Conservation (phyloP, 306 rosid genomes). For the Luffa acutangula region DNA sequence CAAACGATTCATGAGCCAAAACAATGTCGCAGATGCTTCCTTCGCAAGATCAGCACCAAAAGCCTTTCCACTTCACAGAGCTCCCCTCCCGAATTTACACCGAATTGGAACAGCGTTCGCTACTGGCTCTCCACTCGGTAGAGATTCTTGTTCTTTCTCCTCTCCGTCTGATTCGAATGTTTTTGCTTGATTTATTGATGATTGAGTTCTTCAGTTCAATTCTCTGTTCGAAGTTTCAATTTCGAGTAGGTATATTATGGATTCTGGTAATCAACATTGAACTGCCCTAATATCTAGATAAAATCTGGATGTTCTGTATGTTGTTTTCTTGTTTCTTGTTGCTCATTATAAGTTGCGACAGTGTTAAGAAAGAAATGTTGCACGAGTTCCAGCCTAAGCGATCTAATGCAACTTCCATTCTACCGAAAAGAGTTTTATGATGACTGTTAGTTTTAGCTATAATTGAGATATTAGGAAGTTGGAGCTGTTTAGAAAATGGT, state of each 20-base stretch:
- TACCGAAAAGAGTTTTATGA: background rate
- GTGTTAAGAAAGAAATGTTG: background rate
- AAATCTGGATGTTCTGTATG: background rate
- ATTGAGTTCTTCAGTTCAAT: background rate
- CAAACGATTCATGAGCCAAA: background rate
- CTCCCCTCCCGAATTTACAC: constrained; percentile 18
- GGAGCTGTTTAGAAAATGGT: background rate
- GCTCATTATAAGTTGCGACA: background rate
- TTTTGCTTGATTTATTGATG: background rate
- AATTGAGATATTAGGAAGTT: background rate
- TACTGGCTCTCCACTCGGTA: constrained; percentile 69
- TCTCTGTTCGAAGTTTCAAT: background rate
- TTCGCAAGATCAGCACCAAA: constrained; percentile 28
- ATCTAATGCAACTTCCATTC: background rate
- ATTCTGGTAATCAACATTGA: background rate
- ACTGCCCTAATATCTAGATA: background rate
- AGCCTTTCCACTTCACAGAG: constrained; percentile 21
- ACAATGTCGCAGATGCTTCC: constrained; percentile 39
- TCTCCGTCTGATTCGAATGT: background rate
- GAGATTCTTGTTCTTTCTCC: background rate
- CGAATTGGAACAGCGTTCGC: constrained; percentile 32
- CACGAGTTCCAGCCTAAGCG: background rate
- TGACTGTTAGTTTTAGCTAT: background rate
- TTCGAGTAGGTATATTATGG: background rate
- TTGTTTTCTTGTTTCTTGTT: background rate